Conservation (phyloP, 2,329 filamentous ascomycete species). For the Biscogniauxia sp. region DNA sequence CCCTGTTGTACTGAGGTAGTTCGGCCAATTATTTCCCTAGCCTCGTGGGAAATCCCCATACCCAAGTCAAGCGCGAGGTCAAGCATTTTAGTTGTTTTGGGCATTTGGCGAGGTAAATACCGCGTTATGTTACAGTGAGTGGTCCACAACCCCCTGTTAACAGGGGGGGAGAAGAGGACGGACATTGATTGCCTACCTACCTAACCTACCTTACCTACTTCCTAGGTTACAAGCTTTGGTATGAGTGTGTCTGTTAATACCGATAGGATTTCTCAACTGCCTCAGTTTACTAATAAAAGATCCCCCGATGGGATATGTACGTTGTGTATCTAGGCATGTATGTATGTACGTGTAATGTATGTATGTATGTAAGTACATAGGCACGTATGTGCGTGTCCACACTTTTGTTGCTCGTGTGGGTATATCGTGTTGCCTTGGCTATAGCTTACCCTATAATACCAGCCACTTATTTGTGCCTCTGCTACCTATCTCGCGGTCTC, state of each 20-base stretch:
- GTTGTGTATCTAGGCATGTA: background rate
- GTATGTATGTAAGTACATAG: no score
- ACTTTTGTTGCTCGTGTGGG: background rate
- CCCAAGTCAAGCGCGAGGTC: background rate
- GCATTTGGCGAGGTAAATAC: background rate
- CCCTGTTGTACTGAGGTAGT: background rate
- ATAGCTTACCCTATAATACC: constrained; percentile 20
- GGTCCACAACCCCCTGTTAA: background rate
- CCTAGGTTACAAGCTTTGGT: background rate
- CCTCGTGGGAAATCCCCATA: background rate
- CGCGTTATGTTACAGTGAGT: background rate
- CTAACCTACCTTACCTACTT: background rate
- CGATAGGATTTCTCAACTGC: background rate
- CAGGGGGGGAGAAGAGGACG: background rate
- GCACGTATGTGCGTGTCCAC: background rate
- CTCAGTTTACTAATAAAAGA: background rate
- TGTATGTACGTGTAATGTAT: background rate
- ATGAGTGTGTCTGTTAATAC: background rate
- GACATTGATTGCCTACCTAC: background rate
- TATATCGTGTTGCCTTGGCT: background rate
- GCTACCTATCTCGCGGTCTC: background rate
- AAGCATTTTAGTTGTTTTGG: background rate
- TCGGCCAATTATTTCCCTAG: background rate
- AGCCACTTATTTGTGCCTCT: constrained; percentile 25
- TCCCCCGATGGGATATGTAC: background rate